Base-by-base conservation (phyloP, 805 yeast genomes). In the Wickerhamomyces ciferrii region DNA sequence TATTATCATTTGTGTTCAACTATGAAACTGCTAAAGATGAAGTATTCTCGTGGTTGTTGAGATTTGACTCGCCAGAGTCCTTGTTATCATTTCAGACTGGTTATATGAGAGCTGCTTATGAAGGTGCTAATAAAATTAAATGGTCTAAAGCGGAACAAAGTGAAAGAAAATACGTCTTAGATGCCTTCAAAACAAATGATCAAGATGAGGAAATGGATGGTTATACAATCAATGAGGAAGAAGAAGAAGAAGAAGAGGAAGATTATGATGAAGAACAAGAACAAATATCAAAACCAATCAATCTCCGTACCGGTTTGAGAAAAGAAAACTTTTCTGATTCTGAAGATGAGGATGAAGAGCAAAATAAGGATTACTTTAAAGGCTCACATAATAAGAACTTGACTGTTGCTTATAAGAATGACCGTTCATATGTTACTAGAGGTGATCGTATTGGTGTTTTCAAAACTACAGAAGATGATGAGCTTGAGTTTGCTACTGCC, bases 361-460 rank as follows among this genome's bases (percentile, higher is more conserved):
- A 53, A 25, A 60, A 49, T 35, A 56, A 51, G 46, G 25, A 50
- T 15, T 54, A 48, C 41, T 43, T 50, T 41, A 61, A 59, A 32
- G 55, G 66, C 45, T 75, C 73, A 15, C 69, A 69, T 42, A 89
- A 89, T 60, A 74, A 79, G 43, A 81, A 79, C 20, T 70, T 90
- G 57, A 82, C 86, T 1, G 82, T 88, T 9, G 91, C 96, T 1
- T 77, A 68, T 50, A 75, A 75, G 46, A 82, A 82, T 53, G 83
- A 87, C 56, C 72, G 94, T 32, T 76, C 96, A 1, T 90, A 77
- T 61, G 91, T 90, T 27, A 82, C 85, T 0, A 79, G 95, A 53
- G 96, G 90, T 15, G 70, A 87, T 61, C 79, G 79, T 52, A 69
- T 90, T 46, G 96, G 96, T 31, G 90, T 90, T 5, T 88, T 89